Evolutionary conservation across 2,329 filamentous ascomycete species (phyloP), one percentile per base, ranked within the genome.

Genomic region (Ophiostoma sp.): DNA sequence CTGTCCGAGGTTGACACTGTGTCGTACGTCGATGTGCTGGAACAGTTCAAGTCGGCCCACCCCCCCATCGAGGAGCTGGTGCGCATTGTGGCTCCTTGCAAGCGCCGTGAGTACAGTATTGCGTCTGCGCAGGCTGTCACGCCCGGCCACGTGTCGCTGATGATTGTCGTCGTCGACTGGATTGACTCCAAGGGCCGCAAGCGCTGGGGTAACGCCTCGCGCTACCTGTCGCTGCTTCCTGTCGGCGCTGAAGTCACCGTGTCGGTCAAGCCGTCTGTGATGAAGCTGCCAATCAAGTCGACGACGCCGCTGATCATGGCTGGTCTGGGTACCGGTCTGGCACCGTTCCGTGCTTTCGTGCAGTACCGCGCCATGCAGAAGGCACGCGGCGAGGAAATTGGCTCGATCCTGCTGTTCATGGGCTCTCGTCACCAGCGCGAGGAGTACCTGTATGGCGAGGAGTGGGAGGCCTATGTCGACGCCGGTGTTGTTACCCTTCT

Each of bases 311-410:
- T 99, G 76, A 97, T 99, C 83, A 97, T 99, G 94, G 95, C 95
- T 9, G 95, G 95, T 78, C 89, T 98, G n/a, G 95, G 95, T 72
- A 99, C 95, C 0, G 95, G 95, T 76, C 89, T 99, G 36, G 95
- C 95, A 1, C 95, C 95, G n/a, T 99, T 99, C 92, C 92, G 95
- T 73, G 95, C 95, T 70, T 99, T 99, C 76, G 90, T 98, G 64
- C 95, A 99, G 81, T 95, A 99, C 82, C 94, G 95, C 69, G 95
- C 95, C 65, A 93, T 96, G 87, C 94, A 99, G 78, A 97, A 97
- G 82, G 89, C 92, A n/a, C 92, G 96, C 78, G 95, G 95, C 79
- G 93, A 96, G 82, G 88, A 95, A 69, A 97, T 99, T 73, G 95
- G 95, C 67, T 83, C 92, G 60, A 95, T 98, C 71, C 86, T 99